Base-by-base conservation (phyloP, 768 basidiomycete species). In the Trametes coccinea region DNA sequence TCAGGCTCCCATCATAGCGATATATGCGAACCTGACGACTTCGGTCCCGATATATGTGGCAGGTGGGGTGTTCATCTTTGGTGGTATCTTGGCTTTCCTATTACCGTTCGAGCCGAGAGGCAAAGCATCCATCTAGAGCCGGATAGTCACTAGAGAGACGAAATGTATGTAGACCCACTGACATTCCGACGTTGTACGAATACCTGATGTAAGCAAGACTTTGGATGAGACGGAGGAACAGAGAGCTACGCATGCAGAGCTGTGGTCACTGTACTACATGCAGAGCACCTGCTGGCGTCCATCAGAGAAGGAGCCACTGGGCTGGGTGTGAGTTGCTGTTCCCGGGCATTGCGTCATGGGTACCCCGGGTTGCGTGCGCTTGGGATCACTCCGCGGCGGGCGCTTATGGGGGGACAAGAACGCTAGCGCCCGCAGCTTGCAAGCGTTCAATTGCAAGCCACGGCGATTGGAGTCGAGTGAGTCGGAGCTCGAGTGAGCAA, bases 71-170 rank as follows among this genome's bases (percentile, higher is more conserved):
- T 87, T 87, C 68, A 47, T 86, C 34, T 72, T 75, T 5, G 72
- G 82, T 4, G 83, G 83, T 0, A 52, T 81, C 45, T 72, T 84
- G 27, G 77, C 81, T 3, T 59, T 85, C 53, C 53, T 85, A 45
- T 65, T 87, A 39, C 85, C 85, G 3, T 84, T 82, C 60, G 85
- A 87, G 65, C 78, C 84, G 8, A 73, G 80, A 22, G 85, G 85
- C 2, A 83, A 79, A 65, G 82, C 85, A 5, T 78, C 82, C 13
- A 62, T 84, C 57, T 84, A 30, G 14, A 17, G 13, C 41, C 14
- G 5, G 8, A 43, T 13, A 14, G 13, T 43, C 14, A 22, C 22
- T 22, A 22, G 22, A 22, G 22, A 22, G 22, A 22, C 22, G 34
- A 37, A 37, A 37, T 5, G 34, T 11, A 37, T 22, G 22, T 22